Base-by-base conservation (phyloP, 257 asterid species). In the Gardenia jasminoides region DNA sequence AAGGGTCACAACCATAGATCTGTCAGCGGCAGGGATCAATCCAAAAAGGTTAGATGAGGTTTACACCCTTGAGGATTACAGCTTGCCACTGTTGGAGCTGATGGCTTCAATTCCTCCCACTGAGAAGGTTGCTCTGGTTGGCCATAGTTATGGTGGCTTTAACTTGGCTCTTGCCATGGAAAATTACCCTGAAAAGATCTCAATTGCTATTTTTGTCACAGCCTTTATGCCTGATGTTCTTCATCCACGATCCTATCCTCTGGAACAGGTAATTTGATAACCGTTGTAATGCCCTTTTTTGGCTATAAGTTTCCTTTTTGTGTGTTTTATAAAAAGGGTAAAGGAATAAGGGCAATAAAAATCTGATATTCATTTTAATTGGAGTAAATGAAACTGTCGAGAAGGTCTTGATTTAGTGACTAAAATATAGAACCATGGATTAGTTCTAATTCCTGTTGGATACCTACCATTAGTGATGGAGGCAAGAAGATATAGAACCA, bases 151-250 rank as follows among this genome's bases (percentile, higher is more conserved):
- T 72, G 85, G 72, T 11, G 84, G 84, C 54, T 0, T 81, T 9
- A 81, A 76, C 46, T 6, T 81, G 24, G 84, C 77, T 26, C 68
- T 82, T 15, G 76, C 82, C n/a, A 77, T 77, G 79, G 82, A 77
- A 3, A 48, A 36, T 24, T 82, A 65, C 70, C 82, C 85, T 31
- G 33, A 82, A 10, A 82, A 78, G 79, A 56, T 82, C 44, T 24
- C 39, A 3, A 5, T 73, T 50, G 81, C 76, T 6, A 48, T 82
- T 28, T 82, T 82, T 20, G 0, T 82, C 15, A 6, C 46, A 0
- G 85, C 85, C 26, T 17, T 39, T 0, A 26, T 82, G 75, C 82
- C 82, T 4, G 85, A 82, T 24, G n/a, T 76, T 13, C 0, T 2
- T 1, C 76, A 77, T 50, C 4, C 56, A 0, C 82, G 72, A 10